Evolutionary conservation across 2,329 filamentous ascomycete genomes (phyloP).

Genomic region (Lithohypha guttulata): DNA sequence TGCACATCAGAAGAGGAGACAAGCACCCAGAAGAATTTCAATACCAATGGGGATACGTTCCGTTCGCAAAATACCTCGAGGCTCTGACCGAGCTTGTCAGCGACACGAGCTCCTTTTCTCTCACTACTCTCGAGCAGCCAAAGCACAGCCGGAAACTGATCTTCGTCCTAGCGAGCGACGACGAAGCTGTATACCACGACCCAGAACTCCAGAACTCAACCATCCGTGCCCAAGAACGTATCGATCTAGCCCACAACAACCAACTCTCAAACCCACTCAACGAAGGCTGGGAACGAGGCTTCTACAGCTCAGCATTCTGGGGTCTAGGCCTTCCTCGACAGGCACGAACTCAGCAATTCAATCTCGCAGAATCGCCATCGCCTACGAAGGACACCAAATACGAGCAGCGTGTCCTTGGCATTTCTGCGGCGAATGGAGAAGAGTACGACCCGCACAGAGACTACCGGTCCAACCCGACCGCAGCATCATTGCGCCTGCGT

Average conservation of each 20-base stretch:
- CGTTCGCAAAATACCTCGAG: conserved; percentile 56
- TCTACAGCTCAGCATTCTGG: conserved; percentile 74
- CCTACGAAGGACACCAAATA: conserved; percentile 13
- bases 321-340: conserved; percentile 51
- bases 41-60: conserved; percentile 68
- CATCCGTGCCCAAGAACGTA: conserved; percentile 60
- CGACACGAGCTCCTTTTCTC: conserved; percentile 34
- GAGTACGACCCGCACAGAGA: conserved; percentile 5
- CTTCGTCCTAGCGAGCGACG: conserved; percentile 64
- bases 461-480: conserved; percentile 23
- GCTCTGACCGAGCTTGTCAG: conserved; percentile 43
- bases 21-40: conserved; percentile 65
- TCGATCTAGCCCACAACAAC: conserved; percentile 68
- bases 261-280: conserved; percentile 38
- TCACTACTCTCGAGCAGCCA: conserved; percentile 12
- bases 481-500: conserved; percentile 51
- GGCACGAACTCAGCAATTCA: conserved; percentile 21
- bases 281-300: conserved; percentile 81
- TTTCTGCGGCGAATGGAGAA: neutral
- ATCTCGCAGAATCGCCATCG: conserved; percentile 10
- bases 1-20: conserved; percentile 75
- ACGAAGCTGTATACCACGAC: conserved; percentile 64
- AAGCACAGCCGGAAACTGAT: conserved; percentile 11
- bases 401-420: conserved; percentile 1
- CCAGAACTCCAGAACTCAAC: conserved; percentile 37